These are phyloP conservation scores for Halenospora varia DNA, from an alignment of 495 filamentous ascomycete species.

Conservation along the genomic window DNA sequence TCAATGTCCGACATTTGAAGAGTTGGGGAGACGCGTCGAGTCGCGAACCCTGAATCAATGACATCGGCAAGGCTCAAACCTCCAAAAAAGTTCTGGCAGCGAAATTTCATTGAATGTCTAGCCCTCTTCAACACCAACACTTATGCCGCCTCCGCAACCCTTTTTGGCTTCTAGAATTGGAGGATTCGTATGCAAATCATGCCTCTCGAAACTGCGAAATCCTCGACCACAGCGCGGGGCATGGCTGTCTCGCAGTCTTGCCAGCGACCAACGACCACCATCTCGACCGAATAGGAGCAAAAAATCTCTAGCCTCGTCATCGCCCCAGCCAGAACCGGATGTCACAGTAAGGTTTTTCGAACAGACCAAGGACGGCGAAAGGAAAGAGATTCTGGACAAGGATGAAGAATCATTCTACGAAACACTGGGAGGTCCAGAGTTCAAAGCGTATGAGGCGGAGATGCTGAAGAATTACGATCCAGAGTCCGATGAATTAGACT, in stretches of 20 bases:
- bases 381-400: slow-evolving; percentile 9
- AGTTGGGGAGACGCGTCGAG: background rate
- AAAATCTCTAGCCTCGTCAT: no score
- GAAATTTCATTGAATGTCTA: background rate
- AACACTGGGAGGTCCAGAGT: background rate
- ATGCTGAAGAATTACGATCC: no score
- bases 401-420: background rate
- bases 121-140: slow-evolving; percentile 3
- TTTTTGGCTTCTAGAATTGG: slow-evolving; percentile 26
- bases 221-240: background rate
- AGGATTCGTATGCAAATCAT: slow-evolving; percentile 36
- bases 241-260: slow-evolving; percentile 12
- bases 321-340: background rate
- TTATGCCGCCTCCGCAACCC: slow-evolving; percentile 32
- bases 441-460: slow-evolving; percentile 2
- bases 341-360: slow-evolving; percentile 16
- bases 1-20: slow-evolving; percentile 21
- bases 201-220: slow-evolving; percentile 27
- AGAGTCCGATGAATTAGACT: no score
- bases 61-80: slow-evolving; percentile 3
- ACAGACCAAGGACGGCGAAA: slow-evolving; percentile 14
- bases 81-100: slow-evolving; percentile 14
- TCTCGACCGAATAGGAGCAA: slow-evolving; percentile 1
- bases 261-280: background rate
- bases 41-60: slow-evolving; percentile 8